phyloP scores from a whole-genome alignment of 208 protist genomes.

The Acanthamoeba rhysodes region DNA sequence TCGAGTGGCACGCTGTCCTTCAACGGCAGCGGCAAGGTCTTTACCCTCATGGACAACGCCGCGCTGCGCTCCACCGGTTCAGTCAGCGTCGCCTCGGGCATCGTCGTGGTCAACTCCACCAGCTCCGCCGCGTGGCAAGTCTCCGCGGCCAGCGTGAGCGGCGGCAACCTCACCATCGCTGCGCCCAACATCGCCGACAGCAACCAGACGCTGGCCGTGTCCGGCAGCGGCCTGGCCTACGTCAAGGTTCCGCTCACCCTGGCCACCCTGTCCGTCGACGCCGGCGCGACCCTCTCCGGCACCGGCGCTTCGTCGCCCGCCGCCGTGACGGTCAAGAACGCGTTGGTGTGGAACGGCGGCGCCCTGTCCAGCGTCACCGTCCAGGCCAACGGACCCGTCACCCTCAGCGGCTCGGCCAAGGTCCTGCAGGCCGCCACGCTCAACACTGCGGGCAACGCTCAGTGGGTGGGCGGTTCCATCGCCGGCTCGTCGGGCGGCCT shows the following conservation, averaged over 20 bases:
- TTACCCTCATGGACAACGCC: slow-evolving; percentile 40
- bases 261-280: background rate
- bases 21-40: background rate
- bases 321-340: slow-evolving; percentile 18
- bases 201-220: slow-evolving; percentile 10
- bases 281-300: background rate
- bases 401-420: slow-evolving; percentile 49
- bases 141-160: slow-evolving; percentile 12
- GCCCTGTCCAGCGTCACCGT: slow-evolving; percentile 22
- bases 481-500: slow-evolving; percentile 10
- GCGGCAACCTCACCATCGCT: slow-evolving; percentile 37
- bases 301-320: background rate
- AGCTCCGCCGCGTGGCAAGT: slow-evolving; percentile 48
- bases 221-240: slow-evolving; percentile 3
- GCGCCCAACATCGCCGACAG: background rate
- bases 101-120: slow-evolving; percentile 61
- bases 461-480: slow-evolving; percentile 38
- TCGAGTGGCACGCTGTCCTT: slow-evolving; percentile 15
- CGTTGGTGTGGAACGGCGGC: slow-evolving; percentile 44
- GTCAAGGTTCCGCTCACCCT: slow-evolving; percentile 11
- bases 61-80: background rate
- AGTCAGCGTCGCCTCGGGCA: slow-evolving; percentile 6
- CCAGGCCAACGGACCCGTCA: background rate
- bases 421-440: slow-evolving; percentile 26
- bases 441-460: background rate